Conservation (phyloP, 2,329 filamentous ascomycete genomes). For the Thermoascus crustaceus region DNA sequence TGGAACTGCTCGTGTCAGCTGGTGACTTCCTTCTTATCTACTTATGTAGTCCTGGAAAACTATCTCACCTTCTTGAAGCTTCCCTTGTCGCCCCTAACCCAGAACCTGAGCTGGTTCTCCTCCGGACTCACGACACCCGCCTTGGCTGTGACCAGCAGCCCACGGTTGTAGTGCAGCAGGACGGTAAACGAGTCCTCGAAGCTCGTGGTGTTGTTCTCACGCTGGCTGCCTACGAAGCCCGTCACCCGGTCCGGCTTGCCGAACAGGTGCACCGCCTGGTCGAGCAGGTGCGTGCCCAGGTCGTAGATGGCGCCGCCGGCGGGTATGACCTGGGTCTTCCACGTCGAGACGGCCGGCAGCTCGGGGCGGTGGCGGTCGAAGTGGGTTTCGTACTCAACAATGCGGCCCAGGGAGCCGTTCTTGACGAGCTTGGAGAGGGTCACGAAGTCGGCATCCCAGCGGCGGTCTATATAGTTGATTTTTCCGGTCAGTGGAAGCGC, state of each 20-base stretch:
- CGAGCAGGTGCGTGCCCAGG: slow-evolving; percentile 66
- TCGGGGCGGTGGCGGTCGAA: slow-evolving; percentile 66
- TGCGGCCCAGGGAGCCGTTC: slow-evolving; percentile 55
- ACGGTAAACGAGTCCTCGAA: slow-evolving; percentile 49
- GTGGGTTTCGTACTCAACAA: slow-evolving; percentile 71
- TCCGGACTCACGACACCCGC: slow-evolving; percentile 63
- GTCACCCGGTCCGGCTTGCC: slow-evolving; percentile 61
- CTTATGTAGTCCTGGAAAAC: too few relatives aligned
- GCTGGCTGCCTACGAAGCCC: slow-evolving; percentile 59
- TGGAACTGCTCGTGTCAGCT: slow-evolving; percentile 31
- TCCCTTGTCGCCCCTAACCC: slow-evolving; percentile 66
- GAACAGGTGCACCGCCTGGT: slow-evolving; percentile 64
- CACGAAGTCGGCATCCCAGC: slow-evolving; percentile 71
- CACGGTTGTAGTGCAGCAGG: slow-evolving; percentile 56
- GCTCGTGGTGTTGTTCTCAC: slow-evolving; percentile 47
- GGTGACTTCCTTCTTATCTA: background rate
- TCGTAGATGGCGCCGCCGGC: slow-evolving; percentile 66
- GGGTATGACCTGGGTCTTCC: slow-evolving; percentile 60
- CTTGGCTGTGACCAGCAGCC: slow-evolving; percentile 60
- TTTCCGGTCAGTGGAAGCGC: slow-evolving; percentile 5
- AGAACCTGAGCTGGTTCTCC: slow-evolving; percentile 62
- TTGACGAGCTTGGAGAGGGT: slow-evolving; percentile 57
- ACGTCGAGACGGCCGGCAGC: slow-evolving; percentile 44
- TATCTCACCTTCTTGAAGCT: slow-evolving; percentile 62
- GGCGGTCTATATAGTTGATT: slow-evolving; percentile 42